Evolutionary conservation across 225 moss, liverwort and hornwort genomes (phyloP).

Genomic region (Pseudoscleropodium purum): DNA sequence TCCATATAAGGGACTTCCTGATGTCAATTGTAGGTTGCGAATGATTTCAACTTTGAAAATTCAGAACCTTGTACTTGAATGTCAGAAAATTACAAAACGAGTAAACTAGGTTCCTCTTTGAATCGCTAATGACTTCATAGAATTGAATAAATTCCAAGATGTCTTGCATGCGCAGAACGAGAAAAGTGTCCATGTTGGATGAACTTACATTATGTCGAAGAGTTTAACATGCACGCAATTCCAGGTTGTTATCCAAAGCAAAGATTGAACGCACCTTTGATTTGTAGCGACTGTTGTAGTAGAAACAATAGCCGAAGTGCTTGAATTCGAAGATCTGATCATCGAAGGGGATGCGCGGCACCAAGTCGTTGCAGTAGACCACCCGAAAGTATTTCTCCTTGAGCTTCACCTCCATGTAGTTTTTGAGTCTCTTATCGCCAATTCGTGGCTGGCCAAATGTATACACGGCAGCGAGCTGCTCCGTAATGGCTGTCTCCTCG

Average conservation of each 20-base stretch:
- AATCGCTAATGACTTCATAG: not conserved
- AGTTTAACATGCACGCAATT: not conserved
- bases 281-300: not conserved
- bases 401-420: not conserved
- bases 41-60: not conserved
- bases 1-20: not conserved
- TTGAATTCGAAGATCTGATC: not conserved
- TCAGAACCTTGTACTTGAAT: not conserved
- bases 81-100: not conserved
- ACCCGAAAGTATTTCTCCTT: not conserved
- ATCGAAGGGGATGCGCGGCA: not conserved
- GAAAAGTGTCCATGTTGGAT: not conserved
- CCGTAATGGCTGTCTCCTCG: not conserved
- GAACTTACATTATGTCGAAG: not conserved
- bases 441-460: not conserved
- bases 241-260: not conserved
- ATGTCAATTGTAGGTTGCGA: not conserved
- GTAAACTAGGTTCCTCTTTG: not conserved
- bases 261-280: not conserved
- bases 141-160: not conserved
- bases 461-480: not conserved
- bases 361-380: not conserved
- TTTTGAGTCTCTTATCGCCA: not conserved
- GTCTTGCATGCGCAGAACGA: not conserved
- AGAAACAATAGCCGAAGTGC: not conserved